Base-by-base conservation (phyloP, 805 yeast genomes). In the Wickerhamomyces queroliae region DNA sequence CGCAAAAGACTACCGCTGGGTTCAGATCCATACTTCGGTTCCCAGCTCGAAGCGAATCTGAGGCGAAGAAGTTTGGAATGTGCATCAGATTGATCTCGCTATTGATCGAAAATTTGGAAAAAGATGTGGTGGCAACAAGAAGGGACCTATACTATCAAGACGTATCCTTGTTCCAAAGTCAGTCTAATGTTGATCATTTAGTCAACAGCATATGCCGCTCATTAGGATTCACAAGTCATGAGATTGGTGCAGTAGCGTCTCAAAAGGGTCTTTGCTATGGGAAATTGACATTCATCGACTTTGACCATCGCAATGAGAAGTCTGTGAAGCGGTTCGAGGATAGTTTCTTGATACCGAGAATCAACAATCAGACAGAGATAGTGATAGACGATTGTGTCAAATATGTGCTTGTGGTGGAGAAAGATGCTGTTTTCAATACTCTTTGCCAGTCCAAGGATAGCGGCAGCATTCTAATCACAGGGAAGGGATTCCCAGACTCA, bases 401-500 rank as follows among this genome's bases (percentile, higher is more conserved):
- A 1, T 56, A 57, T 26, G 52, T 77, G 2, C 44, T 73, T 0
- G 62, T 76, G 0, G 51, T 77, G 10, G 83, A 78, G 48, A 77
- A 78, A 44, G 81, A 77, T 42, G 72, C 82, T 0, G 63, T 73
- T 3, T 70, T 71, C 46, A 59, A 61, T 22, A 61, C 62, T 10
- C 26, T 70, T 17, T 48, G 55, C 18, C 40, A 42, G 15, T 28
- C 15, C 21, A 17, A 33, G 11, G 42, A 46, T 13, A 43, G 47
- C 24, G 39, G 46, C 8, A 39, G 62, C 13, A 44, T 75, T 2
- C 16, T 76, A 1, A 55, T 83, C 8, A 80, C 88, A 0, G 88
- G 84, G 0, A 82, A 80, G 50, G 91, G 91, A 0, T 80, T 69
- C 46, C 87, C 90, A 0, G 90, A 83, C 55, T 52, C 62, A 16